Evolutionary conservation across 2,329 filamentous ascomycete species (phyloP), one percentile per base, ranked within the genome.

Genomic region (Penicillium rolfsii): DNA sequence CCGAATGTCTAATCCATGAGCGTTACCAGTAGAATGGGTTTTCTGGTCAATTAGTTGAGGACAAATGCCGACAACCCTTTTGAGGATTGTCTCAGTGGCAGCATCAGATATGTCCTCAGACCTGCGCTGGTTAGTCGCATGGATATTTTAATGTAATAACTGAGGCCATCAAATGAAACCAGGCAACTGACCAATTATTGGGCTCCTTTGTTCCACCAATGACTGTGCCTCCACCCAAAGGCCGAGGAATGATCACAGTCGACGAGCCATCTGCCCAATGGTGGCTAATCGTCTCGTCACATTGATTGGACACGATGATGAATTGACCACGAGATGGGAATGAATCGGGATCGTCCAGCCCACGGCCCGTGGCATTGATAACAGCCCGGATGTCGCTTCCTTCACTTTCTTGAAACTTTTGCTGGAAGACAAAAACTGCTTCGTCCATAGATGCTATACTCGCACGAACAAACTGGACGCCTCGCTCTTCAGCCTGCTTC

Each of bases 201-300:
- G 57, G 57, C 36, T 62, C 46, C 12, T 62, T 62, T 5, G 60
- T 62, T 9, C 60, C 60, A 3, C 60, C 60, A 26, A 62, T 54
- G 3, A 62, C 53, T 16, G 57, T 57, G 2, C 57, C 60, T 19
- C 60, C 60, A 22, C 53, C 53, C 3, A 62, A 36, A 30, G 60
- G 60, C 2, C 60, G 57, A 5, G 57, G 60, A 41, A 54, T 41
- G 28, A 54, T 54, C 24, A 54, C 52, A 5, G 52, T 54, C 16
- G 52, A 54, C 24, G 60, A 60, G 12, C 54, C 60, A 46, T 60
- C 58, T 26, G 33, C 30, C 53, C 58, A 63, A n/a, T 63, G 58
- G 45, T 63, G 60, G 19, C 58, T 63, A 28, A 63, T 52, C n/a
- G 60, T 61, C 38, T 30, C 35, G 16, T 55, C 43, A 26, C 58